A percentile compares a stretch with the other conserved stretches of the same genome.
phyloP scores from a whole-genome alignment of 306 rosid species.

The Macrotyloma uniflorum region DNA sequence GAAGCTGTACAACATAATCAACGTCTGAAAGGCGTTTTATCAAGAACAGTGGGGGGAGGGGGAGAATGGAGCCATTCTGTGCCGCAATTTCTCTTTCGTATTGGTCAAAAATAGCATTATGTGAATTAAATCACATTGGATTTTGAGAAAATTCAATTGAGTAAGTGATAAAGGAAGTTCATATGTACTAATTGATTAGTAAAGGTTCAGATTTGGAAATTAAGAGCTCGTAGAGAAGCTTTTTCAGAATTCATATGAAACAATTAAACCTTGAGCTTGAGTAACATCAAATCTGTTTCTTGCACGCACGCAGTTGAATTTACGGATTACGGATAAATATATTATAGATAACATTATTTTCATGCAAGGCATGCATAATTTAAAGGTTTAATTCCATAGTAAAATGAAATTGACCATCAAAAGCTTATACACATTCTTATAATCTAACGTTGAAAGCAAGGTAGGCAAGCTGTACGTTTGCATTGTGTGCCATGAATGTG shows the following conservation, averaged over 20 bases:
- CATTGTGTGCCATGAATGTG: not conserved
- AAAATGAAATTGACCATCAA: not conserved
- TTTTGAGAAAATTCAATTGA: not conserved
- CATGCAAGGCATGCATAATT: not conserved
- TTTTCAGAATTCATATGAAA: slow-evolving; percentile 20
- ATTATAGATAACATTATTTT: not conserved
- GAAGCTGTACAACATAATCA: slow-evolving; percentile 9
- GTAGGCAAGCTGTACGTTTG: not conserved
- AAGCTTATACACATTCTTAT: not conserved
- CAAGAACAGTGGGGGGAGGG: not conserved
- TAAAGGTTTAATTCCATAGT: slow-evolving; percentile 1
- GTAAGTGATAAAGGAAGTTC: not conserved
- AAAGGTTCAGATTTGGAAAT: not conserved
- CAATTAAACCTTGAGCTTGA: slow-evolving; percentile 18
- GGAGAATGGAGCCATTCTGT: not conserved
- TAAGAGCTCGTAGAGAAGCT: slow-evolving; percentile 9
- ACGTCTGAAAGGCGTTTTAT: not conserved
- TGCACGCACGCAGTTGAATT: slow-evolving; percentile 9
- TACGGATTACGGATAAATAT: not conserved
- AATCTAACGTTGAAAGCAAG: slow-evolving; percentile 20
- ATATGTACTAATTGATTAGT: not conserved
- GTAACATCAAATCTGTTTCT: slow-evolving; percentile 7
- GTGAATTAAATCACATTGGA: not conserved
- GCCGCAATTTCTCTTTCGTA: not conserved
- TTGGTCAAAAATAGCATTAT: not conserved